Conservation (phyloP, 73 alveolate species). For the Paramecium tetraurelia region DNA sequence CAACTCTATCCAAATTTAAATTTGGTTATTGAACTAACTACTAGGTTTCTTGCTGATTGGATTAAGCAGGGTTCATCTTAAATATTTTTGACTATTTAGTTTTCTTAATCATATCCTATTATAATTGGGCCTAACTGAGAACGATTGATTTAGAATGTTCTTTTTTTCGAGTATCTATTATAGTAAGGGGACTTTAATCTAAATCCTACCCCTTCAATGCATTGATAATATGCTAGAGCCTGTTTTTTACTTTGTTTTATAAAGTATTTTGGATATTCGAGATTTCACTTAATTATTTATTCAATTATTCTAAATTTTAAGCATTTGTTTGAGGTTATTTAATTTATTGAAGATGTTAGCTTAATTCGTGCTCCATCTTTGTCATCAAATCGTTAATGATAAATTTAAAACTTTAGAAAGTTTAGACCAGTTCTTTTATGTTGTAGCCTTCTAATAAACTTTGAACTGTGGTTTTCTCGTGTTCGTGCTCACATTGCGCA, state of each 20-base stretch:
- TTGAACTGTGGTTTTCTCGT: not conserved
- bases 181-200: not conserved
- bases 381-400: not conserved
- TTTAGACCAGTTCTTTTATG: not conserved
- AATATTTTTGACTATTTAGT: not conserved
- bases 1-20: not conserved
- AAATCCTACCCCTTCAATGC: not conserved
- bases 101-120: not conserved
- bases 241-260: not conserved
- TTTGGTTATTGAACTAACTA: not conserved
- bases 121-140: not conserved
- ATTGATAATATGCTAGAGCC: not conserved
- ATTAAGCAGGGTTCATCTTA: not conserved
- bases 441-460: not conserved
- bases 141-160: not conserved
- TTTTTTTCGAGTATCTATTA: not conserved
- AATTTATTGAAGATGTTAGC: not conserved
- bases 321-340: not conserved
- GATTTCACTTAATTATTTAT: not conserved
- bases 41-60: not conserved
- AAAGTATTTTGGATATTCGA: not conserved
- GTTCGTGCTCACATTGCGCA: not conserved
- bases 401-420: not conserved
- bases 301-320: not conserved
- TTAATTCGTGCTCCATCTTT: not conserved